Base-by-base conservation (phyloP, 2,329 filamentous ascomycete genomes). In the Cladobotryum mycophilum region DNA sequence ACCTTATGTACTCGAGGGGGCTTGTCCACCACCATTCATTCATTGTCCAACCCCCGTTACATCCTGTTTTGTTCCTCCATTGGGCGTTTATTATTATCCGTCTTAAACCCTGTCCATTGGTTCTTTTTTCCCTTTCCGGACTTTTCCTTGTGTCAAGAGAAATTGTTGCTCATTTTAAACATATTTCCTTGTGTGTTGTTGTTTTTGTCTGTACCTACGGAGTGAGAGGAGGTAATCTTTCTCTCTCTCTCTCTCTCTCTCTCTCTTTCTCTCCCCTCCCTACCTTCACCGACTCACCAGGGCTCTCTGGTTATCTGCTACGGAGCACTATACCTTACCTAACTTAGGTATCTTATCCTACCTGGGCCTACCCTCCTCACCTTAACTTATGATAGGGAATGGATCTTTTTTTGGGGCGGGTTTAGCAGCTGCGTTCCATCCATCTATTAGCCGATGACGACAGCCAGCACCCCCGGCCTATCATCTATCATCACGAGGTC, bases 401-500 rank as follows among this genome's bases (percentile, higher is more conserved):
- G 20, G 20, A 20, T 20, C 17, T 38, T 17, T 17, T 38, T 38
- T 38, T 20, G 38, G 35, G 38, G 37, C 38, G 37, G 25, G 15
- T 15, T 20, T 42, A 33, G 20, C 18, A 34, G 15, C 20, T 35
- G 18, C 35, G 22, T 45, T 33, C 34, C 41, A 36, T 41, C 41
- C 20, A 42, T 35, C 48, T 45, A 30, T 36, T 48, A 46, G 46
- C 49, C 45, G 45, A 52, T 52, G 49, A 52, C 49, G 45, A 52
- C 48, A 30, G 22, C 49, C 49, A 44, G 36, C 25, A 40, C 50
- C 50, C 50, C 50, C 44, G 50, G 50, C 50, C 25, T 30, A 30
- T 30, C 25, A 30, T 30, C 46, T 46, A 48, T 38, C 36, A 53
- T 53, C 52, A 53, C 52, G 52, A 45, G 52, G 52, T 47, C 44